These are phyloP conservation scores for Lodderomyces beijingensis DNA, from an alignment of 1,139 yeast genomes.

Conservation along the genomic window DNA sequence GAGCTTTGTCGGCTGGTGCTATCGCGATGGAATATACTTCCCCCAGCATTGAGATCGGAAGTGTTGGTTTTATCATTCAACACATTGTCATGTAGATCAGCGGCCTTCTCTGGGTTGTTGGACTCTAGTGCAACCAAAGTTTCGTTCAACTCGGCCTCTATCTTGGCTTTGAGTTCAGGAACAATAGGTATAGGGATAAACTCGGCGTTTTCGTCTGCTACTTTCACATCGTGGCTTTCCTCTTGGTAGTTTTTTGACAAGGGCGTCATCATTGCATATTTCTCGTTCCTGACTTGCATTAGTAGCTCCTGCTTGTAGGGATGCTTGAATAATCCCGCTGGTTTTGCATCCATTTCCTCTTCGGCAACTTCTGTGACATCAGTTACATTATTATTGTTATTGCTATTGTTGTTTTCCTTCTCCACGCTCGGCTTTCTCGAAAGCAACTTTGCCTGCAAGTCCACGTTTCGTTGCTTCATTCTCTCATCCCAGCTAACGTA, in stretches of 20 bases:
- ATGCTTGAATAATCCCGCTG: slow-evolving; percentile 16
- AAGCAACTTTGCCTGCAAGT: slow-evolving; percentile 6
- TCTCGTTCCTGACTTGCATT: not conserved
- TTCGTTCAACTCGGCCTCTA: slow-evolving; percentile 18
- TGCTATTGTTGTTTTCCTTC: slow-evolving; percentile 1
- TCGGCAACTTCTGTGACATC: slow-evolving; percentile 6
- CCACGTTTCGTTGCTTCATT: slow-evolving; percentile 27
- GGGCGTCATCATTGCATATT: not conserved
- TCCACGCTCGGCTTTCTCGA: not conserved
- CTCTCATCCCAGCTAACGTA: slow-evolving; percentile 41
- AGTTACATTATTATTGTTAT: slow-evolving; percentile 7
- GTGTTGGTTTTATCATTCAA: not conserved
- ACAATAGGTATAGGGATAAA: slow-evolving; percentile 17
- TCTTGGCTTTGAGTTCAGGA: slow-evolving; percentile 23
- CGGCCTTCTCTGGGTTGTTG: not conserved
- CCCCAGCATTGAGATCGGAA: not conserved
- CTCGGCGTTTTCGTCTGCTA: not conserved
- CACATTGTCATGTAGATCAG: not conserved
- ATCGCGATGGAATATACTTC: not conserved
- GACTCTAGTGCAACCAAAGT: slow-evolving; percentile 2
- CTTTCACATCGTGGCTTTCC: not conserved
- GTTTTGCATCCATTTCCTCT: slow-evolving; percentile 5
- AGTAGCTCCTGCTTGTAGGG: slow-evolving; percentile 23
- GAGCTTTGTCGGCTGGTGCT: not conserved
- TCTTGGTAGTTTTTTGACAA: slow-evolving; percentile 1